phyloP scores from a whole-genome alignment of 139 green algal species.

The Ettlia oleoabundans region DNA sequence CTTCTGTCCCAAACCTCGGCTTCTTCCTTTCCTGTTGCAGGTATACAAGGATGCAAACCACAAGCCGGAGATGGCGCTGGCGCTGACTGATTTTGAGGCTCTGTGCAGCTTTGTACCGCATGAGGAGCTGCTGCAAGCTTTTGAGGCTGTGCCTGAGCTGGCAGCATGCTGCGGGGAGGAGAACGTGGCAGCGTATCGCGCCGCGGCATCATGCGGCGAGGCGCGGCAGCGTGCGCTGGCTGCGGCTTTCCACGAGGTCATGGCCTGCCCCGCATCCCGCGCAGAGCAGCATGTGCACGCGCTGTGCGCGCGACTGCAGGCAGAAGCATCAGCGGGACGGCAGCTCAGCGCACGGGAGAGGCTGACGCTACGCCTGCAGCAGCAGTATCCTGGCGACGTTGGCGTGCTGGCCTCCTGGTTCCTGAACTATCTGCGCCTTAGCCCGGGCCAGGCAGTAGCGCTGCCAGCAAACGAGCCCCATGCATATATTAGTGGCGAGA shows the following conservation, averaged over 20 bases:
- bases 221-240: constrained; percentile 53
- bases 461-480: constrained; percentile 96
- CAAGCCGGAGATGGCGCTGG: constrained; percentile 99
- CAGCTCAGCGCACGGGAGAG: constrained; percentile 67
- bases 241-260: constrained; percentile 84
- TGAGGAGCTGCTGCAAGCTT: constrained; percentile 59
- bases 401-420: constrained; percentile 93
- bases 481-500: constrained; percentile 90
- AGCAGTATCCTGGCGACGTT: constrained; percentile 95
- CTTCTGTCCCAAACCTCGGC: too few species aligned
- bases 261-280: constrained; percentile 65
- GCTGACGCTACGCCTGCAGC: constrained; percentile 84
- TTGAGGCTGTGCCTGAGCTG: constrained; percentile 67
- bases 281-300: constrained; percentile 49
- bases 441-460: constrained; percentile 79
- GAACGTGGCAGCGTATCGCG: constrained; percentile 26
- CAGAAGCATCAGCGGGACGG: not conserved
- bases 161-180: constrained; percentile 37
- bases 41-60: constrained; percentile 98
- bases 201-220: not conserved
- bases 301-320: constrained; percentile 66
- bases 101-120: constrained; percentile 88
- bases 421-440: constrained; percentile 87
- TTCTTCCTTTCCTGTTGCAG: constrained; percentile 28
- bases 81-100: constrained; percentile 89